Evolutionary conservation across 306 rosid species (phyloP), one percentile per base, ranked within the genome.

Genomic region (Quercus agrifolia): DNA sequence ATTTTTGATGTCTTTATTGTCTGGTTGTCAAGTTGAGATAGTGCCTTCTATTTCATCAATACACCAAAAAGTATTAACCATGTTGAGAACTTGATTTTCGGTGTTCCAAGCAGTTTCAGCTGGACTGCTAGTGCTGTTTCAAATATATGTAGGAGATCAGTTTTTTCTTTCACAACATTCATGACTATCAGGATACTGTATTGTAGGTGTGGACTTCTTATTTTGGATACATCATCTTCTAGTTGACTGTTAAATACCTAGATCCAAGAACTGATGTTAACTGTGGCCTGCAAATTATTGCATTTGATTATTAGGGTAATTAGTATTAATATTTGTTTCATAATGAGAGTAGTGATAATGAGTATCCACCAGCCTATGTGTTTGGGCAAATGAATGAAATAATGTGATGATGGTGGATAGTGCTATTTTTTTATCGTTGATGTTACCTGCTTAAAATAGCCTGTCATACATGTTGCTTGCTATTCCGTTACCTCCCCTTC

Each of bases 401-500:
- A 33, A 68, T 35, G 6, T 35, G 41, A n/a, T 33, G 52, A 68
- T 33, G 27, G 52, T 35, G 15, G 18, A 33, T 68, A 10, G 21
- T 68, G 38, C 72, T 17, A 17, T 35, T 35, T 11, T 10, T 68
- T 35, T 18, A 35, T 33, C 18, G 2, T 31, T 68, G 71, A 18
- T 33, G 27, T 68, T 68, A 5, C 25, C 54, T 19, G 27, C 46
- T 41, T 68, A 71, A 57, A 56, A 51, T 78, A 59, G 75, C 28
- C 13, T 77, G 74, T 15, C 74, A 49, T 80, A 72, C 70, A 64
- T 27, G 49, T 73, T 23, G 63, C 18, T 58, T 15, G 18, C 56
- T 57, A 10, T 80, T 56, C 31, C 21, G 3, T 73, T 23, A 25
- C 25, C 66, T 67, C 44, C 77, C 20, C 17, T 58, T 46, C 30